These are phyloP conservation scores for Lachnellula arida DNA, from an alignment of 2,329 filamentous ascomycete species.

Conservation along the genomic window DNA sequence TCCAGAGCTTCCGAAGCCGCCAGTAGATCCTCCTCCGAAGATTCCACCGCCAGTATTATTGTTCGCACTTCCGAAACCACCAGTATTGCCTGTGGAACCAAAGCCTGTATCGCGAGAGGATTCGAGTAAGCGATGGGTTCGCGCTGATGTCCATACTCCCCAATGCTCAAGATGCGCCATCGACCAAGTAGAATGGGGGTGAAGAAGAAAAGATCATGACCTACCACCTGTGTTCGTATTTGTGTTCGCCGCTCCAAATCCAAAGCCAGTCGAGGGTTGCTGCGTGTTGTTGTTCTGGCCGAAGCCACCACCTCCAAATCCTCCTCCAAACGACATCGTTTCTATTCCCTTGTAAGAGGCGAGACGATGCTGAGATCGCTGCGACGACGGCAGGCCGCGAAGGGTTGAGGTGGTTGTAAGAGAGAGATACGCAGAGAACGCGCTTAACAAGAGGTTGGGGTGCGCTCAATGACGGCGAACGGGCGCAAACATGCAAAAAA, in stretches of 20 bases:
- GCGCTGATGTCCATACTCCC: conserved; percentile 16
- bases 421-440: conserved; percentile 22
- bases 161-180: conserved; percentile 12
- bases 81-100: conserved; percentile 34
- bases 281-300: conserved; percentile 48
- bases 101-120: conserved; percentile 36
- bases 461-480: conserved; percentile 24
- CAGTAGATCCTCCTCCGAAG: conserved; percentile 36
- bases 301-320: conserved; percentile 58
- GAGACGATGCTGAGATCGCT: background rate
- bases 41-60: conserved; percentile 35
- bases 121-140: conserved; percentile 33
- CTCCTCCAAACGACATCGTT: conserved; percentile 36
- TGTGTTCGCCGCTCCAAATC: conserved; percentile 38
- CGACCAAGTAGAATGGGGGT: conserved; percentile 6
- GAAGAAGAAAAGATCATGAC: conserved; percentile 16
- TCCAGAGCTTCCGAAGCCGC: conserved; percentile 33
- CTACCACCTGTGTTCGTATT: conserved; percentile 36
- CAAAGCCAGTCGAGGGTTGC: conserved; percentile 47
- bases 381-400: conserved; percentile 11
- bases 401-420: conserved; percentile 11
- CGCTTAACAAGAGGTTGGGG: conserved; percentile 19
- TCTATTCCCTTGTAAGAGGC: conserved; percentile 6
- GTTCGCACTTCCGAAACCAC: conserved; percentile 37
- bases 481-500: conserved; percentile 24